These are phyloP conservation scores for Colletotrichum brevisporum DNA, from an alignment of 2,329 filamentous ascomycete genomes.

Conservation along the genomic window DNA sequence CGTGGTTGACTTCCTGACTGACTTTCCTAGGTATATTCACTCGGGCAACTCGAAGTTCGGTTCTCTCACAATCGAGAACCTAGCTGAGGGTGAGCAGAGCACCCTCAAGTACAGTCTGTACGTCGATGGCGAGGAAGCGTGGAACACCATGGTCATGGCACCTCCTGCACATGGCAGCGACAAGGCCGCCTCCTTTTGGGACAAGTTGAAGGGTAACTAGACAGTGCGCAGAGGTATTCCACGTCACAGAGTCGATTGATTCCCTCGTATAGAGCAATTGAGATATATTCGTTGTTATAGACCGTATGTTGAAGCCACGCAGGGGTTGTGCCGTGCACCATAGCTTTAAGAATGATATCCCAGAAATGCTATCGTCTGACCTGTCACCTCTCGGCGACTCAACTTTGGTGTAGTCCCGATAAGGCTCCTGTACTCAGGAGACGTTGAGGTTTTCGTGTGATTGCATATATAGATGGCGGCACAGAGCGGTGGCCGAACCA, in stretches of 20 bases:
- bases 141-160: slow-evolving; percentile 73
- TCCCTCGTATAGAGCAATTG: neutral
- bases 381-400: too few species aligned
- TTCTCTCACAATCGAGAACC: slow-evolving; percentile 81
- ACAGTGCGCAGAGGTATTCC: neutral
- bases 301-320: too few species aligned
- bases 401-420: too few species aligned
- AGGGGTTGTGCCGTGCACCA: too few species aligned
- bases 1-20: slow-evolving; percentile 32
- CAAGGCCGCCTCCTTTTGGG: slow-evolving; percentile 61
- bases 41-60: slow-evolving; percentile 93
- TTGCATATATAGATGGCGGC: too few species aligned
- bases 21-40: slow-evolving; percentile 76
- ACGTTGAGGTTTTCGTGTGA: too few species aligned
- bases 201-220: slow-evolving; percentile 52
- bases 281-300: neutral
- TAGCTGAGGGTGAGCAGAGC: slow-evolving; percentile 75
- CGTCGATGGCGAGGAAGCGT: slow-evolving; percentile 83
- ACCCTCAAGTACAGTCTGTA: slow-evolving; percentile 85
- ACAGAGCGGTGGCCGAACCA: too few species aligned
- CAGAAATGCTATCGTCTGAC: too few species aligned
- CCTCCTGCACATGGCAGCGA: slow-evolving; percentile 55
- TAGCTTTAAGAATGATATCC: too few species aligned
- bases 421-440: too few species aligned
- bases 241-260: neutral